Conservation (phyloP, 2,329 filamentous ascomycete genomes). For the Sclerotinia spermophila region DNA sequence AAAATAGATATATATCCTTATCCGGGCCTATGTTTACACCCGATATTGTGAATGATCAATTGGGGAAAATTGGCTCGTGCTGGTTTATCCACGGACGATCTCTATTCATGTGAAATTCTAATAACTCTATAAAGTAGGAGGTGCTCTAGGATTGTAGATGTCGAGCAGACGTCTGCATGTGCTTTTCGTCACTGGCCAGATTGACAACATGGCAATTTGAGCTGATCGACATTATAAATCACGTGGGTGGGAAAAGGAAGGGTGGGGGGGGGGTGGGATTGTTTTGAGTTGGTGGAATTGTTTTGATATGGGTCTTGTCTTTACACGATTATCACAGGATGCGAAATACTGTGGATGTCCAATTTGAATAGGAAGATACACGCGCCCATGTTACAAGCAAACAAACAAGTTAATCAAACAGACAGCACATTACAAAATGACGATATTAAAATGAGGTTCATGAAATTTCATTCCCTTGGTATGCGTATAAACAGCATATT, state of each 20-base stretch:
- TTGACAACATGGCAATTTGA: no score
- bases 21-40: not conserved
- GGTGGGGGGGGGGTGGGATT: no score
- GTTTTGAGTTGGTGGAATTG: not conserved
- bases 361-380: not conserved
- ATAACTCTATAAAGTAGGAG: no score
- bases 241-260: no score
- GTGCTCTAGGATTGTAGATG: no score
- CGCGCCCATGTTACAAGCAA: fast-evolving
- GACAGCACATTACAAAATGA: not conserved
- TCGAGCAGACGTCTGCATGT: no score
- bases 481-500: not conserved
- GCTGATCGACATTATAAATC: no score
- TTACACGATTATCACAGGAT: not conserved
- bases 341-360: not conserved
- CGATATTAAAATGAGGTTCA: not conserved
- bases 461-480: not conserved
- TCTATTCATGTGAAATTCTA: not conserved
- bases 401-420: not conserved
- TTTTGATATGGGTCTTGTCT: not conserved
- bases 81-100: not conserved
- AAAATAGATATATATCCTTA: not conserved
- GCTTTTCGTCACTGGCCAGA: no score
- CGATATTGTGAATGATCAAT: not conserved
- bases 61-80: not conserved